Evolutionary conservation across 495 filamentous ascomycete species (phyloP).

Genomic region (Neurospora terricola): DNA sequence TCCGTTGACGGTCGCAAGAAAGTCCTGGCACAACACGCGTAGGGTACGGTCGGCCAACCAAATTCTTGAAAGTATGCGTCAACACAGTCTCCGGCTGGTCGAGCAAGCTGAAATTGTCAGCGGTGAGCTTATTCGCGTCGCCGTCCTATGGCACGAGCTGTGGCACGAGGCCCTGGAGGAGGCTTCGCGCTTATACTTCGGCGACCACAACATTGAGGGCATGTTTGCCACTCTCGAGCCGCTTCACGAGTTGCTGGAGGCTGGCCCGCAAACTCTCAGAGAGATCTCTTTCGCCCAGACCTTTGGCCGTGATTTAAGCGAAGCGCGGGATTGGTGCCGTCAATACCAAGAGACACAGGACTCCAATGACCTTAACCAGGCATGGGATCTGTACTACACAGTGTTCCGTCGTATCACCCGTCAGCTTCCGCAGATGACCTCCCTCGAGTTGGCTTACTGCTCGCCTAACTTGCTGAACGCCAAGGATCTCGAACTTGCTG

Average conservation of each 20-base stretch:
- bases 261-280: conserved; percentile 81
- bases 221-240: conserved; percentile 90
- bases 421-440: conserved; percentile 83
- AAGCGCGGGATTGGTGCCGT: conserved; percentile 90
- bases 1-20: conserved; percentile 96
- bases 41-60: conserved; percentile 74
- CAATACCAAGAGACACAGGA: conserved; percentile 82
- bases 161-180: conserved; percentile 99
- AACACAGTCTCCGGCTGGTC: conserved; percentile 87
- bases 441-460: conserved; percentile 90
- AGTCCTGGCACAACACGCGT: conserved; percentile 64
- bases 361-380: conserved; percentile 88
- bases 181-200: conserved; percentile 84
- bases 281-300: conserved; percentile 98
- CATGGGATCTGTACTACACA: conserved; percentile 98
- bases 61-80: conserved; percentile 97
- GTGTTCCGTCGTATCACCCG: conserved; percentile 92
- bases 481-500: conserved; percentile 76
- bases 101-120: conserved; percentile 93
- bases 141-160: conserved; percentile 94
- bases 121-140: conserved; percentile 88
- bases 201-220: conserved; percentile 89
- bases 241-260: conserved; percentile 80
- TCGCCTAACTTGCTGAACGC: conserved; percentile 83
- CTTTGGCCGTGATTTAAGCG: conserved; percentile 87